These are phyloP conservation scores for Salix caprea DNA, from an alignment of 345 rosid species.

Conservation along the genomic window DNA sequence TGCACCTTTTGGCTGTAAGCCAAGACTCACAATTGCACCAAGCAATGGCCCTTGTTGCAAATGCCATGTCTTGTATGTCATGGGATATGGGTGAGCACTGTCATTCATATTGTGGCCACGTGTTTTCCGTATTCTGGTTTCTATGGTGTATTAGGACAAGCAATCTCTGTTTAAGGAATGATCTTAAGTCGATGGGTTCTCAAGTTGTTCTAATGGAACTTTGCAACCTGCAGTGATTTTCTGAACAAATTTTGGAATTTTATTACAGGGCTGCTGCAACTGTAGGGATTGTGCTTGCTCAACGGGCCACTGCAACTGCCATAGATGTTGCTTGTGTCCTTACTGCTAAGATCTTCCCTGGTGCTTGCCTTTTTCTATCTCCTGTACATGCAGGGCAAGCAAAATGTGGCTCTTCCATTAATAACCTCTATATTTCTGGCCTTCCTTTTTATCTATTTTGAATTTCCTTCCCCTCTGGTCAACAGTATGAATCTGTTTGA, in stretches of 20 bases:
- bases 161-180: neutral
- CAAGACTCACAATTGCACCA: neutral
- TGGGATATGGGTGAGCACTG: constrained; percentile 64
- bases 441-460: constrained; percentile 72
- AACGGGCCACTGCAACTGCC: constrained; percentile 96
- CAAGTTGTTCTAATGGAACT: neutral
- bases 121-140: neutral
- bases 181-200: constrained; percentile 1
- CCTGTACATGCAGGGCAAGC: constrained; percentile 61
- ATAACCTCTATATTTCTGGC: constrained; percentile 69
- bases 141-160: neutral
- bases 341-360: constrained; percentile 72
- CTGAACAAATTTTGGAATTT: constrained; percentile 20
- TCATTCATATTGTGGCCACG: neutral
- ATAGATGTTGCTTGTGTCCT: constrained; percentile 84
- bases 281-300: constrained; percentile 92
- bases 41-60: neutral
- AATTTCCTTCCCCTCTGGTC: constrained; percentile 91
- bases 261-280: constrained; percentile 90
- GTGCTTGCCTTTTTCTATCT: constrained; percentile 26
- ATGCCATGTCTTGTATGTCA: constrained; percentile 26
- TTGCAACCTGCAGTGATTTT: neutral
- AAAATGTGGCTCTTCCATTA: constrained; percentile 85
- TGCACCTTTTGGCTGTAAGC: neutral
- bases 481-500: constrained; percentile 49